Conservation (phyloP, 1,139 yeast genomes). For the Entelexis paramagnoliae region DNA sequence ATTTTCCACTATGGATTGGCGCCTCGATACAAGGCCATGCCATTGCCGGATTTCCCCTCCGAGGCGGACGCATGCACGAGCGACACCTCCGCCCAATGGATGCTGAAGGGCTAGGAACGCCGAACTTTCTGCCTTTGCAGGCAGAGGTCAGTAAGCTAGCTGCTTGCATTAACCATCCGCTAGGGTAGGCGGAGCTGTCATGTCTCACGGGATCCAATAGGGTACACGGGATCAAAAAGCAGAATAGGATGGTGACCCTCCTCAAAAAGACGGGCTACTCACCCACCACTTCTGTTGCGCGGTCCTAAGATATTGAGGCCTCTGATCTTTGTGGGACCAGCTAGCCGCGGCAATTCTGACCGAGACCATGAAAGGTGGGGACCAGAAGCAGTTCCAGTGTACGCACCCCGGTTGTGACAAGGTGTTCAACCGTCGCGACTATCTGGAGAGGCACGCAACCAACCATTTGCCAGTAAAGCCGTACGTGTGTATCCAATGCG, state of each 20-base stretch:
- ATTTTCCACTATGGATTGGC: too few relatives aligned
- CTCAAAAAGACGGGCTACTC: conserved; percentile 4
- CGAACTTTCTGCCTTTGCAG: not conserved
- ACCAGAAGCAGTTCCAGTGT: conserved; percentile 27
- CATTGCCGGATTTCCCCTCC: not conserved
- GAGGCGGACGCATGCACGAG: not conserved
- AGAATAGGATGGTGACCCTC: conserved; percentile 1
- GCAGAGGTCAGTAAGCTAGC: not conserved
- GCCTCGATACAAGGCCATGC: not conserved
- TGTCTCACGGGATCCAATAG: conserved; percentile 6
- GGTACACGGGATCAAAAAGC: conserved; percentile 5
- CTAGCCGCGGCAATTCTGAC: not conserved
- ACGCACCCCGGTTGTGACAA: conserved; percentile 32
- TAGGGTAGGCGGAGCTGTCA: conserved; percentile 7
- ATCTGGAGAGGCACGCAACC: conserved; percentile 34
- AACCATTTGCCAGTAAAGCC: conserved; percentile 33
- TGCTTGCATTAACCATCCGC: conserved; percentile 1
- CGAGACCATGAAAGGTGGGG: conserved; percentile 11
- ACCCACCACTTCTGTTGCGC: not conserved
- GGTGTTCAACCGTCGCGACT: conserved; percentile 34
- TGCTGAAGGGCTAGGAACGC: not conserved
- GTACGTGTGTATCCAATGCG: conserved; percentile 29
- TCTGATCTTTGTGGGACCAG: not conserved
- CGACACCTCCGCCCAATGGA: not conserved
- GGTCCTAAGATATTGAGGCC: not conserved